Conservation (phyloP, 2,329 filamentous ascomycete genomes). For the Alternaria metachromatica region DNA sequence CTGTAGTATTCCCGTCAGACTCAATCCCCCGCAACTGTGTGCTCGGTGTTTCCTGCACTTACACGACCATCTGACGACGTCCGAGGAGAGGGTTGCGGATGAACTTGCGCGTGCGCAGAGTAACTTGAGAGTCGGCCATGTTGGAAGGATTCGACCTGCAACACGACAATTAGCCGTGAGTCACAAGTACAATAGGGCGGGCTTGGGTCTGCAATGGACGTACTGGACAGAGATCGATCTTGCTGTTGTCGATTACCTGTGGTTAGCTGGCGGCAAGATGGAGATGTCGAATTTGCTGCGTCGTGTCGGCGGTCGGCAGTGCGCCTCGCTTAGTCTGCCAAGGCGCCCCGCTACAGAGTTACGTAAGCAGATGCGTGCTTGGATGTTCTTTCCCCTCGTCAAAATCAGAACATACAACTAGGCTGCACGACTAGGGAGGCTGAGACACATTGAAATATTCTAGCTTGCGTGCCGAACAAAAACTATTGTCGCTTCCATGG, state of each 20-base stretch:
- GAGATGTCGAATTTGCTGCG: constrained; percentile 34
- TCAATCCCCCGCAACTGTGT: constrained; percentile 23
- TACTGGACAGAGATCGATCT: constrained; percentile 46
- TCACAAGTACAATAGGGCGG: constrained; percentile 9
- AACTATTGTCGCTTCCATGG: constrained; percentile 15
- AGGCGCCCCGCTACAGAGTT: constrained; percentile 24
- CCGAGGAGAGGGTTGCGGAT: constrained; percentile 99
- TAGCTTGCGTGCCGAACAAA: neutral
- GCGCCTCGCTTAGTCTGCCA: constrained; percentile 19
- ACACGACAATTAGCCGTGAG: constrained; percentile 20
- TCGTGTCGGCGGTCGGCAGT: constrained; percentile 22
- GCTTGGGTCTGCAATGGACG: constrained; percentile 21
- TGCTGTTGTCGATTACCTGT: constrained; percentile 39
- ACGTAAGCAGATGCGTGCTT: constrained; percentile 25
- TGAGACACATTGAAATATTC: neutral
- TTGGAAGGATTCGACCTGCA: constrained; percentile 55
- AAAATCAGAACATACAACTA: neutral
- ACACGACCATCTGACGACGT: constrained; percentile 99
- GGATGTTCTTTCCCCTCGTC: constrained; percentile 3
- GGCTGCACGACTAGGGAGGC: neutral
- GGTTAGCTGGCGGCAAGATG: constrained; percentile 43
- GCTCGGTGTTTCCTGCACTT: constrained; percentile 49
- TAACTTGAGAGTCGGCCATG: constrained; percentile 79
- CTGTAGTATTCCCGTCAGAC: constrained; percentile 60
- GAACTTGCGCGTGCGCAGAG: constrained; percentile 95